Evolutionary conservation across 2,329 filamentous ascomycete species (phyloP), one percentile per base, ranked within the genome.

Genomic region (Diaporthe humulicola): DNA sequence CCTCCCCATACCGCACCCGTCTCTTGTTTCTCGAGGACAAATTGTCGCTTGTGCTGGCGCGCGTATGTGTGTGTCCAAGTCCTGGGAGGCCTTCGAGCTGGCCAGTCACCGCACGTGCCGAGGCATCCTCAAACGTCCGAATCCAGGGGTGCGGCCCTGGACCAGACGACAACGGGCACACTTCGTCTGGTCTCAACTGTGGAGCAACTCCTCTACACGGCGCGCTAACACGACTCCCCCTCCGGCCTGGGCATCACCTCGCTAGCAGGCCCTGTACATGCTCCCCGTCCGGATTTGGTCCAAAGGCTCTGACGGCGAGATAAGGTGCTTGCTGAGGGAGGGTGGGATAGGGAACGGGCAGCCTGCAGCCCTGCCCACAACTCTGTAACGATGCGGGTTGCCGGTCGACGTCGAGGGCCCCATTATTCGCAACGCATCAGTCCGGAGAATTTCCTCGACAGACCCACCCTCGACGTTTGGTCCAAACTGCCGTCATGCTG

Each of bases 181-280:
- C n/a, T 38, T 71, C 67, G 45, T 74, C 73, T 74, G 56, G 67
- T 74, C 73, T 74, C 73, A 67, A 40, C 38, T 66, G 57, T 66
- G 73, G 67, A 42, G 54, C 56, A 30, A 14, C 64, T 54, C 45
- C 45, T 67, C 17, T 64, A 71, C 66, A 30, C 28, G 50, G 25
- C 33, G 42, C 28, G 22, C 71, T 60, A 57, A 73, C 60, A 40
- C 33, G 15, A 17, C 17, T 19, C 0, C 1, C 19, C 22, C 19
- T 12, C 22, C 28, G 25, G 40, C 17, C 40, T 56, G 25, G 50
- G 30, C 70, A 40, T 22, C 25, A 14, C 50, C 57, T 28, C 33
- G 48, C 67, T 71, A 58, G 54, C 52, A 57, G 54, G 5, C 6
- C 28, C 14, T 40, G 56, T 60, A 45, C 54, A 50, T 58, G 38